Conservation (phyloP, 148 eudicot genomes). For the Rhododendron ovatum region DNA sequence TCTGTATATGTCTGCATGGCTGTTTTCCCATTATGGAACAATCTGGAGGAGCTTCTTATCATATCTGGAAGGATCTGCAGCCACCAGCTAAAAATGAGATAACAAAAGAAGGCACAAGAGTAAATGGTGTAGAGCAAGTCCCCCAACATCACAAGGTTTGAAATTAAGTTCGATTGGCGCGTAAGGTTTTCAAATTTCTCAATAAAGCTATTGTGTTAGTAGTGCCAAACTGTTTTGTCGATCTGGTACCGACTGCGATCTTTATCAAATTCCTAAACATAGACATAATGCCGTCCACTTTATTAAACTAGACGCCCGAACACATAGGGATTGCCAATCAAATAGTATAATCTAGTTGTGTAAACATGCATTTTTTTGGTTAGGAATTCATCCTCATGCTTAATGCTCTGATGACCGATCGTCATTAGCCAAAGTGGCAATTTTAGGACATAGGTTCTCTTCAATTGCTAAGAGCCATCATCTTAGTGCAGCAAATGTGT, state of each 20-base stretch:
- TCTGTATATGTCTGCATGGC: constrained; percentile 51
- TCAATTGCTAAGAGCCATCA: background rate
- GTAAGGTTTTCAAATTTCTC: background rate
- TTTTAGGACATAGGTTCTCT: background rate
- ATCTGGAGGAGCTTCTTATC: constrained; percentile 52
- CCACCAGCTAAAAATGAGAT: background rate
- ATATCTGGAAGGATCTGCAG: constrained; percentile 71
- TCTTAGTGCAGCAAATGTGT: background rate
- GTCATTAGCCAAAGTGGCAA: background rate
- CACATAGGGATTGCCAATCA: background rate
- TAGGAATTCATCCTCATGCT: background rate
- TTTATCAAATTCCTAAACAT: background rate
- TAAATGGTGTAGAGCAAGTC: background rate
- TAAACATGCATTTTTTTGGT: background rate
- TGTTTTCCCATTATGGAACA: constrained; percentile 65
- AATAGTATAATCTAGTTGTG: background rate
- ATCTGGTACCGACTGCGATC: background rate
- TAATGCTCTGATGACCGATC: background rate
- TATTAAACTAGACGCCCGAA: background rate
- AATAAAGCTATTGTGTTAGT: background rate
- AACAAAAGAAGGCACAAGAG: background rate
- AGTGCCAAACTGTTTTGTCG: background rate
- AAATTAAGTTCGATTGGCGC: background rate
- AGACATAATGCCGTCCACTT: background rate
- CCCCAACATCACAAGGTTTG: background rate